Evolutionary conservation across 2,329 filamentous ascomycete species (phyloP), one percentile per base, ranked within the genome.

Genomic region (Paecilomyces sp.): DNA sequence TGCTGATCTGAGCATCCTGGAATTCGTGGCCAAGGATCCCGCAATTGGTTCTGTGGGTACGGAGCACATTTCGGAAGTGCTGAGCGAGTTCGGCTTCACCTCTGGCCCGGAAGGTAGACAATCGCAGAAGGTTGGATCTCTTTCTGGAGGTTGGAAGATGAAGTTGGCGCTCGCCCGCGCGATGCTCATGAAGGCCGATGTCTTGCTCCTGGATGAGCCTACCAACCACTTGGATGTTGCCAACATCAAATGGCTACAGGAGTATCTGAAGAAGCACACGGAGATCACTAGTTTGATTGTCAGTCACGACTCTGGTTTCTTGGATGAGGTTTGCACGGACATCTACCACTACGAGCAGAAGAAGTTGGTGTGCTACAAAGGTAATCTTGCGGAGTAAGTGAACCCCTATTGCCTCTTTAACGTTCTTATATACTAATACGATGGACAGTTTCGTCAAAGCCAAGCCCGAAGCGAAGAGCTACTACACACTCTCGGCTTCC

Each of bases 101-200:
- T 78, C 90, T 62, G 93, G 93, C 2, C 91, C 92, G 0, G 90
- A 94, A 66, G 94, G 93, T 61, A 87, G 91, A 62, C 94, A 97
- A 76, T 84, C 88, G 5, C 87, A 97, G 74, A 90, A 89, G 68
- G 94, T 99, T 61, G 94, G 94, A 67, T 97, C 93, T 22, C 80
- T 99, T 36, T 97, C 94, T 52, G 94, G 94, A 78, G 94, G 94
- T 73, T 99, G 94, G 94, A 97, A 97, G 85, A 99, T 99, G 94
- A 99, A 99, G 86, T 81, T 99, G 62, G 94, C 94, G 65, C 79
- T 99, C 75, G 94, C 94, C 57, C 87, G 94, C 70, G 94, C 94
- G 64, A 97, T 99, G 92, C 84, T 99, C 70, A 90, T 94, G 83
- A 90, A 88, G 72, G 93, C 94, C n/a, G 94, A 99, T 74, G 92